Base-by-base conservation (phyloP, 495 filamentous ascomycete species). In the Talaromyces nanjingensis region DNA sequence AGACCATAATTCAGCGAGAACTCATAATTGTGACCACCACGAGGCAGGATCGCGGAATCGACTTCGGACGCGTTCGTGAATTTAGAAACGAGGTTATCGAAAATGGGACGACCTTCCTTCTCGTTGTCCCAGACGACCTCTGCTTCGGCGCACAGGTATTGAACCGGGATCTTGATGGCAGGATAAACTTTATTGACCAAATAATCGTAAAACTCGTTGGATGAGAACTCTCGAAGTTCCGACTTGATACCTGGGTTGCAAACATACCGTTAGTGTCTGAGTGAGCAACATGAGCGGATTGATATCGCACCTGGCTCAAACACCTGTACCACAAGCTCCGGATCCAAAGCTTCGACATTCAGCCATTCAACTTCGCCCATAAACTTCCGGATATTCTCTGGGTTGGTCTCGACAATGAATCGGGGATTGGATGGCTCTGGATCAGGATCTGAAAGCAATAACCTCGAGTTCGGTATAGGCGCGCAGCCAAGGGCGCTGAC, bases 321-420 rank as follows among this genome's bases (percentile, higher is more conserved):
- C 7, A 62, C 60, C 3, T n/a, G 20, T 12, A 22, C 47, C 12
- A 62, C 45, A 3, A 62, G 6, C 27, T 52, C 45, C 11, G 42
- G 27, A 3, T 47, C 45, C 47, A 62, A 34, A 6, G 42, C 60
- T 4, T 62, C 47, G 9, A 62, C 9, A 9, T 62, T 52, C 16
- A 62, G 11, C 60, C 60, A 62, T 49, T 62, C 60, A 18, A 62
- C n/a, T 27, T 62, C 60, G 25, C 60, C 60, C 60, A 62, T 62
- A 24, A 12, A 62, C 45, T 34, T 62, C 18, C 45, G 39, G 16
- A 62, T 62, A 33, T 62, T 62, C 45, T 62, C 60, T 2, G 60
- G 42, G 14, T 16, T 62, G 5, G 42, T 62, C 45, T 62, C 42
- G 7, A 49, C 45, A 6, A 62, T 11, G 14, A 27, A 62, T 20